Base-by-base conservation (phyloP, 1,284 basidiomycete genomes). In the Wallemia mellicola region DNA sequence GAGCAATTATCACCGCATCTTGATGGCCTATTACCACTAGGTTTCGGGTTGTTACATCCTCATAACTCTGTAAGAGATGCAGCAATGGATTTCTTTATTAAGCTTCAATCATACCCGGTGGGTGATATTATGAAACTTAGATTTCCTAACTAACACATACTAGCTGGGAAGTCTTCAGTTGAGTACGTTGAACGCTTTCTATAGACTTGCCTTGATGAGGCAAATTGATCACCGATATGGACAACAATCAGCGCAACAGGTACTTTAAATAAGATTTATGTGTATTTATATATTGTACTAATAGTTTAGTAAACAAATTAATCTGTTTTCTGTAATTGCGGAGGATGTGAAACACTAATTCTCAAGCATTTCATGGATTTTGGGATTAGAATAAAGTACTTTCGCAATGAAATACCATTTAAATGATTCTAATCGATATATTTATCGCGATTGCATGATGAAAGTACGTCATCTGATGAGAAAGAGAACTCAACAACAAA, bases 1-100 rank as follows among this genome's bases (percentile, higher is more conserved):
- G 78, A 88, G 1, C 74, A 78, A 61, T 70, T 83, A 28, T 81
- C 89, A 3, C 78, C 81, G 1, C 82, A 89, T 65, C 74, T 76
- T 3, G 86, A 87, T 33, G 92, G 92, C 0, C 72, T 96, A 38
- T 72, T 85, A 26, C 83, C 87, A 14, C 72, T 98, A 26, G 82
- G 82, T 24, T 86, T 91, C 68, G 85, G 86, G 1, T 73, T 96
- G 2, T 88, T 95, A 70, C 91, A 96, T 70, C 83, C 86, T 48
- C 76, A 76, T 32, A 76, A 82, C 62, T 67, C 71, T 11, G 78
- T 92, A 26, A 79, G 88, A 28, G 81, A 86, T 28, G 73, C 78
- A 19, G 82, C 84, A 0, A 77, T 95, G 24, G 84, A 89, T 61
- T 74, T 94, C 55, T 79, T 95, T 63, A 80, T 85, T 64, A 79